Evolutionary conservation across 371 early-diverging fungal genomes (phyloP), one percentile per base, ranked within the genome.

Genomic region (Entomophthora muscae): DNA sequence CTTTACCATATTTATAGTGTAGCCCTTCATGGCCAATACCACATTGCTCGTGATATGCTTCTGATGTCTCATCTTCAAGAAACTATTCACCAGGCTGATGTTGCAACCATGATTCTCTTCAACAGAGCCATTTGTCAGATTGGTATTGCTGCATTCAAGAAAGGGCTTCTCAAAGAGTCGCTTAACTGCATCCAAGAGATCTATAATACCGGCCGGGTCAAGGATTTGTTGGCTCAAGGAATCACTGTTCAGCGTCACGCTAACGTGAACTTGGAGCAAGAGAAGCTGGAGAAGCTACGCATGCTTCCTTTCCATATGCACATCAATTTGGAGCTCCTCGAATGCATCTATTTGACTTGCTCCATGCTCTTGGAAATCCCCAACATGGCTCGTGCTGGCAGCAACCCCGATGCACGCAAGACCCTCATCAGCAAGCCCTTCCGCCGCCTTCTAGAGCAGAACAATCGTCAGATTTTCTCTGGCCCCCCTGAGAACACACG

Each of bases 291-390:
- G 71, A 89, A 90, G 71, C 88, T 85, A 76, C 83, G 95, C 59
- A 93, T 90, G 79, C 78, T 98, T 68, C 98, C 97, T 26, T 95
- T 95, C 90, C 95, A 95, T 78, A 91, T 95, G 91, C 95, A 94
- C 79, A 93, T 98, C 76, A 95, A 96, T 79, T 75, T 95, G 67
- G 98, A 98, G 73, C 82, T 98, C 28, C 74, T 98, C 53, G 98
- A 98, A 79, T 94, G 91, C 72, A 90, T 91, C 31, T 95, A 92
- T 75, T 76, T 96, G 72, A 89, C 91, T 7, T 86, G 88, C 70
- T 88, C 92, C 26, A 93, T 98, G 95, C 79, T 98, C 51, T 75
- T 96, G 61, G 98, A 98, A 75, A 87, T 98, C 66, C 98, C 98
- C 51, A 82, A 81, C 70, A 92, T 95, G 83, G 96, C 97, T 22